These are phyloP conservation scores for Bondarzewia mesenterica DNA, from an alignment of 1,284 basidiomycete genomes.

Conservation along the genomic window DNA sequence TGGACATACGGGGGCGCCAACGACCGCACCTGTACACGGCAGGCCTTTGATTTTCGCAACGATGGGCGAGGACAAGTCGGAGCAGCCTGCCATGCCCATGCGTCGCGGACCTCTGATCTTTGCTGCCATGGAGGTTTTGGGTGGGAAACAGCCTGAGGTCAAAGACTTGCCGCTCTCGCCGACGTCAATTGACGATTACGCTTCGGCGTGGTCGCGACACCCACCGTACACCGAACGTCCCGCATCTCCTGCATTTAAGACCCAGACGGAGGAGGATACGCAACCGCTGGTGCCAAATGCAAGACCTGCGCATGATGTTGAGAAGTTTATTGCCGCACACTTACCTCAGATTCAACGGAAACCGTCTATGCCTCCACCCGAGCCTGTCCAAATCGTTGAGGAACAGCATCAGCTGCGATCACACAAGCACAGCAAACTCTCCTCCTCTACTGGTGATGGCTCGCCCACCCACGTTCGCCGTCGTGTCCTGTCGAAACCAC, in stretches of 20 bases:
- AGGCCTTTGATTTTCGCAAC: conserved; percentile 24
- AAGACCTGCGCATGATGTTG: not conserved
- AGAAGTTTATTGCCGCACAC: not conserved
- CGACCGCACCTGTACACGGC: conserved; percentile 17
- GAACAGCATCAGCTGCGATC: not conserved
- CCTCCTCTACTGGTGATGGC: not conserved
- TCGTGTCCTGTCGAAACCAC: not conserved
- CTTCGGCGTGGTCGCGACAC: too few relatives aligned
- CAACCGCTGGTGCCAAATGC: too few relatives aligned
- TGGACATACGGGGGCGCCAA: too few relatives aligned
- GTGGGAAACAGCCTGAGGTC: not conserved
- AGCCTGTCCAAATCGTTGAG: too few relatives aligned
- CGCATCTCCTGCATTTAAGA: too few relatives aligned
- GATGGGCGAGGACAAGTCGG: conserved; percentile 15
- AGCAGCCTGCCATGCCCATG: conserved; percentile 10
- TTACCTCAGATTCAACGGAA: not conserved
- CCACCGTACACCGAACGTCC: too few relatives aligned
- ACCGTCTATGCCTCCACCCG: too few relatives aligned
- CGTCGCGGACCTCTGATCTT: conserved; percentile 10
- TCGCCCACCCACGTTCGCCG: not conserved
- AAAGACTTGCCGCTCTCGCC: not conserved
- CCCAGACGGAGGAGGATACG: too few relatives aligned
- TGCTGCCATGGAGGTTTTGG: not conserved
- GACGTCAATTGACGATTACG: not conserved
- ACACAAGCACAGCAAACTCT: not conserved